phyloP scores from a whole-genome alignment of 257 asterid genomes.

The Nyctanthes arbortristis region DNA sequence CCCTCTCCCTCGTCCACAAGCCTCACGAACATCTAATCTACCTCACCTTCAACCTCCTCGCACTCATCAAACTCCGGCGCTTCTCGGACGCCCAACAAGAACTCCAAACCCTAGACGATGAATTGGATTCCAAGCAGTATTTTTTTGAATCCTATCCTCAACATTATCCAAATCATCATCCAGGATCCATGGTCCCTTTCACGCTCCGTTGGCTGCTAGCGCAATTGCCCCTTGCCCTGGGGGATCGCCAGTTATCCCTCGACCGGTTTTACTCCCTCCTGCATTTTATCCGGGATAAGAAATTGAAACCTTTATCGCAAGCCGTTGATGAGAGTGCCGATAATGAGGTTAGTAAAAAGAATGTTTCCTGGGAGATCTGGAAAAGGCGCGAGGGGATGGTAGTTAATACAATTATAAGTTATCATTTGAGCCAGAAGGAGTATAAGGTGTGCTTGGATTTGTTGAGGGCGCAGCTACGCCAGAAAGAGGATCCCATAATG shows the following conservation, averaged over 20 bases:
- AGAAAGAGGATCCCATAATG: constrained; percentile 51
- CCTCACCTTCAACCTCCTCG: constrained; percentile 82
- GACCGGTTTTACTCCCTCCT: constrained; percentile 79
- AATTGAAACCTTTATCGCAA: neutral
- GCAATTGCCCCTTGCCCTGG: constrained; percentile 70
- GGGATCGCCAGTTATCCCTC: constrained; percentile 67
- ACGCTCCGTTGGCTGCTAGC: constrained; percentile 93
- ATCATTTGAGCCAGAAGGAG: constrained; percentile 85
- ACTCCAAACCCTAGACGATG: constrained; percentile 60
- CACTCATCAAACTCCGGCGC: constrained; percentile 87
- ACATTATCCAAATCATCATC: constrained; percentile 61
- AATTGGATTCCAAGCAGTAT: constrained; percentile 60
- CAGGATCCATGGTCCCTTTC: constrained; percentile 87
- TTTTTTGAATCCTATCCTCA: constrained; percentile 61
- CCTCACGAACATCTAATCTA: constrained; percentile 90
- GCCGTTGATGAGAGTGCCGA: neutral
- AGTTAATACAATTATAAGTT: constrained; percentile 66
- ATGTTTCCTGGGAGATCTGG: constrained; percentile 53
- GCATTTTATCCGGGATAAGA: constrained; percentile 53
- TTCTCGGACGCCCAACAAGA: constrained; percentile 75
- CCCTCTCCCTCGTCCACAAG: constrained; percentile 68
- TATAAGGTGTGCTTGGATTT: constrained; percentile 64
- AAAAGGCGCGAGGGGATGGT: constrained; percentile 63
- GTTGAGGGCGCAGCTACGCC: constrained; percentile 49
- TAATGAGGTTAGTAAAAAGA: constrained; percentile 6